Percentiles rank a stretch among this genome's conserved stretches.
Evolutionary conservation across 2,329 filamentous ascomycete genomes (phyloP).

Genomic region (Celoporthe dispersa): DNA sequence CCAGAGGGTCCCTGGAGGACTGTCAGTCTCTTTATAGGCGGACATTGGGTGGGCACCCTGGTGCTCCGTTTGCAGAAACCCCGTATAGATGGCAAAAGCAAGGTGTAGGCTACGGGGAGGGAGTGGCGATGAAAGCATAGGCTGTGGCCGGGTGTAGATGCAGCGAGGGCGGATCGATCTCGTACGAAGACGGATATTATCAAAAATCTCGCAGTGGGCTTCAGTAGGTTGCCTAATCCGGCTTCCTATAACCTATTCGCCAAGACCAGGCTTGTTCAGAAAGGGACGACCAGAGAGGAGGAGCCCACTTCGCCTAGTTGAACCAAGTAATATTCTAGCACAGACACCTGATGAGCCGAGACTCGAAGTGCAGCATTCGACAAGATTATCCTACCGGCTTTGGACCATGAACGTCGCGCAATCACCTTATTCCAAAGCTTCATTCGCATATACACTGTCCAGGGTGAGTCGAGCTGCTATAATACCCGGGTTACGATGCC

Average conservation of each 20-base stretch:
- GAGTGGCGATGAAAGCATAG: background rate
- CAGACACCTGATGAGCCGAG: background rate
- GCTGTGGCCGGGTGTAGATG: conserved; percentile 9
- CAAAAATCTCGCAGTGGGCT: background rate
- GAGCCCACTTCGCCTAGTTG: background rate
- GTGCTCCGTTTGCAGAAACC: background rate
- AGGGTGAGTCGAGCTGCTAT: background rate
- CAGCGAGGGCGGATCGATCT: background rate
- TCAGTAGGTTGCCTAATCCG: background rate
- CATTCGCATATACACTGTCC: background rate
- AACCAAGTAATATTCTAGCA: background rate
- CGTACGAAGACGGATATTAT: background rate
- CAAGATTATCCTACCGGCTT: background rate
- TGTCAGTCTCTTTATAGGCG: conserved; percentile 1
- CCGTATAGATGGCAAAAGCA: background rate
- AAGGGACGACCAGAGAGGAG: background rate
- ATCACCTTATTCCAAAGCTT: background rate
- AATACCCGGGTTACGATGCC: background rate
- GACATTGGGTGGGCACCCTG: background rate
- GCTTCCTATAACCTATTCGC: background rate
- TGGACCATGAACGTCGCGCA: background rate
- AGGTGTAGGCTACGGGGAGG: background rate
- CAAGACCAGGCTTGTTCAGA: background rate
- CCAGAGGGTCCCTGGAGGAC: background rate
- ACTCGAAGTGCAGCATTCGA: background rate